Percentiles rank a stretch among this genome's conserved stretches.
These are phyloP conservation scores for Piper longum DNA, from an alignment of 164 flowering plant genomes.

Conservation along the genomic window DNA sequence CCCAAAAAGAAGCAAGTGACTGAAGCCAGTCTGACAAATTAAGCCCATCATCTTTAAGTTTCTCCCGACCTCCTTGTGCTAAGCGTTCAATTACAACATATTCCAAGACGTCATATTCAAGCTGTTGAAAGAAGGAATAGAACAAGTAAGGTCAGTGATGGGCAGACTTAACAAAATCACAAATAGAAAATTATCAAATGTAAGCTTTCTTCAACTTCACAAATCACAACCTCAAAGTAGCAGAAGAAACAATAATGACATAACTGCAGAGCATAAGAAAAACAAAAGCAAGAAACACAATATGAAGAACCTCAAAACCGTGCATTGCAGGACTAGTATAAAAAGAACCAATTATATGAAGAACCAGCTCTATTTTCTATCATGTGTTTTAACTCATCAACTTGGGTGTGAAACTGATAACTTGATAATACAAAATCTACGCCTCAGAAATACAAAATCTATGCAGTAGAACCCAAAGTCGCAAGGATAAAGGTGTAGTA, in stretches of 20 bases:
- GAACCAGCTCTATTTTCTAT: too few species aligned
- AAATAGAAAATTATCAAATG: too few species aligned
- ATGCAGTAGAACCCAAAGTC: too few species aligned
- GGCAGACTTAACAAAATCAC: not conserved
- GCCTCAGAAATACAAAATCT: too few species aligned
- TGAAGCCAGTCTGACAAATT: conserved; percentile 99
- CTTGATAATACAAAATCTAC: too few species aligned
- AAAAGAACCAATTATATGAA: too few species aligned
- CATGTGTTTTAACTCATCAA: too few species aligned
- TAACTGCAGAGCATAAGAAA: not conserved
- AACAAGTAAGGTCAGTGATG: not conserved
- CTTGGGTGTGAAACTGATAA: too few species aligned
- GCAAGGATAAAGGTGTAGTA: too few species aligned
- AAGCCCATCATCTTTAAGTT: conserved; percentile 94
- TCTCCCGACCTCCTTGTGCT: conserved; percentile 91
- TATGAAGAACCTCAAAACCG: too few species aligned
- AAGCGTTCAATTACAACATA: conserved; percentile 97
- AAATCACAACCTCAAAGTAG: not conserved
- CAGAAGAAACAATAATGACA: too few species aligned
- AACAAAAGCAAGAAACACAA: not conserved
- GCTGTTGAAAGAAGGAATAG: conserved; percentile 27
- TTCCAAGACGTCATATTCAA: conserved; percentile 93
- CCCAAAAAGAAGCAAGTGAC: conserved; percentile 98
- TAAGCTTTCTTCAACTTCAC: not conserved
- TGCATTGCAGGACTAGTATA: too few species aligned